Conservation (phyloP, 108 stramenopile genomes). For the Cyclotella cryptica region DNA sequence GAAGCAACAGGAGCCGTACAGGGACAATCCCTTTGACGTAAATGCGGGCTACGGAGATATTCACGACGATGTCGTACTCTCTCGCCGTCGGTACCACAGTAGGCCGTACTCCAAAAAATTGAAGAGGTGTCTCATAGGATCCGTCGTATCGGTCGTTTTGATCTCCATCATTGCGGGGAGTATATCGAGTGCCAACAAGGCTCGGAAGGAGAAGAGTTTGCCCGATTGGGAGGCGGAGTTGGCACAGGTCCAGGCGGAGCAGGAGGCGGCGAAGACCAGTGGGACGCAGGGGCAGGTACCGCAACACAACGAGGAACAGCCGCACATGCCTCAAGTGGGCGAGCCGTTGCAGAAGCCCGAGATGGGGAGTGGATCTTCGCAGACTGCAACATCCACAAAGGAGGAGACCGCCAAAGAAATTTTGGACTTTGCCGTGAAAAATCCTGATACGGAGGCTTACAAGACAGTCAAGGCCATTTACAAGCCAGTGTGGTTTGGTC, state of each 20-base stretch:
- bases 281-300: background rate
- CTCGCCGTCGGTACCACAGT: background rate
- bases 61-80: constrained; percentile 1
- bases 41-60: background rate
- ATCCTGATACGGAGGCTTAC: background rate
- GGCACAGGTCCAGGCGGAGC: constrained; percentile 19
- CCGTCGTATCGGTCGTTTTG: background rate
- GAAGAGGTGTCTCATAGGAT: background rate
- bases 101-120: constrained; percentile 1
- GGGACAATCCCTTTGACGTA: constrained; percentile 1
- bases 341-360: background rate
- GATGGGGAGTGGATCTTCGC: background rate
- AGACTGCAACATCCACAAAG: background rate
- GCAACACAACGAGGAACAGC: constrained; percentile 4
- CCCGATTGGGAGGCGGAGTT: constrained; percentile 41
- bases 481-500: constrained; percentile 23
- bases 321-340: constrained; percentile 2
- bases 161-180: constrained; percentile 2
- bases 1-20: background rate
- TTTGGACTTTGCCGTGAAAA: background rate
- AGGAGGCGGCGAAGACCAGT: background rate
- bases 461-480: background rate
- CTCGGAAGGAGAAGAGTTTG: background rate
- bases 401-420: background rate
- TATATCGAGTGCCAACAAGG: background rate